phyloP scores from a whole-genome alignment of 2,329 filamentous ascomycete genomes.

The Aspergillus ochraceus region DNA sequence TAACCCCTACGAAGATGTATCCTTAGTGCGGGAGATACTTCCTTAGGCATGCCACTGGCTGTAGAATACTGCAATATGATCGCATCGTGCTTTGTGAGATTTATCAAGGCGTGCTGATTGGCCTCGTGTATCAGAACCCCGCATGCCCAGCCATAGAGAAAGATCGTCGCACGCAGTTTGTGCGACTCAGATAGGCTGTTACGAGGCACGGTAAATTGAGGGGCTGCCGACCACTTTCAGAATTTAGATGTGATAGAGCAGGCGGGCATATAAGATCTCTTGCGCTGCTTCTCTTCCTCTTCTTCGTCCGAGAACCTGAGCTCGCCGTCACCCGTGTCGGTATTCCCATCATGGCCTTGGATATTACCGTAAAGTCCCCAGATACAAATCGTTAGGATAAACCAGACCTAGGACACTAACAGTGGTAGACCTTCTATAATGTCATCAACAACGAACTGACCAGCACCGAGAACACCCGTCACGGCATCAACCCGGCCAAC shows the following conservation, averaged over 20 bases:
- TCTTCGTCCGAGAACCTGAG: neutral
- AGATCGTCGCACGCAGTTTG: too few relatives aligned
- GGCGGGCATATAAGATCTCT: neutral
- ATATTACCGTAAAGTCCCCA: conserved; percentile 7
- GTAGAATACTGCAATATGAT: neutral
- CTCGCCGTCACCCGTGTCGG: neutral
- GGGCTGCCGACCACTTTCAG: neutral
- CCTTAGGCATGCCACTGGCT: neutral
- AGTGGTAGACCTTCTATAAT: conserved; percentile 48
- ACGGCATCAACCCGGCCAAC: conserved; percentile 54
- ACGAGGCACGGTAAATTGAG: neutral
- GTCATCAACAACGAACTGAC: conserved; percentile 53
- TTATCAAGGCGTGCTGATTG: neutral
- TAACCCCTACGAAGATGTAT: too few relatives aligned
- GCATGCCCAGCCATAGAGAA: neutral
- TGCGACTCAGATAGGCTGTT: too few relatives aligned
- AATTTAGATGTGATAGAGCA: neutral
- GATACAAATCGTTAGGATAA: neutral
- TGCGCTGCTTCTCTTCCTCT: neutral
- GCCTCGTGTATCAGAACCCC: neutral
- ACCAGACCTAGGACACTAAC: neutral
- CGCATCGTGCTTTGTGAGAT: neutral
- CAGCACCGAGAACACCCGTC: conserved; percentile 46
- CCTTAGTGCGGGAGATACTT: neutral
- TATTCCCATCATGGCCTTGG: conserved; percentile 12